phyloP scores from a whole-genome alignment of 1,139 yeast species.

The Geotrichum siamense region DNA sequence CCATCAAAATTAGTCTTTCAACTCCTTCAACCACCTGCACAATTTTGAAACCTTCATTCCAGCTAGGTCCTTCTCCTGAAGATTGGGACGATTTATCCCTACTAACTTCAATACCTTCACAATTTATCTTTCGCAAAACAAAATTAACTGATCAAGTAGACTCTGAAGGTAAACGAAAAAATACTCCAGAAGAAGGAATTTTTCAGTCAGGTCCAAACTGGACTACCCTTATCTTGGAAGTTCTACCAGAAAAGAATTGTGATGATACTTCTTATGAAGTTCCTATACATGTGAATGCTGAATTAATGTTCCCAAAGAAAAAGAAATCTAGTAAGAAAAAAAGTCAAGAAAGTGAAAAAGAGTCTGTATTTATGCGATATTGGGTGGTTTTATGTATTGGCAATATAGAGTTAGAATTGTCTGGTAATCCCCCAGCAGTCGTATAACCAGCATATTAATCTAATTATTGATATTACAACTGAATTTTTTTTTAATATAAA shows the following conservation, averaged over 20 bases:
- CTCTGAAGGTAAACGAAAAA: conserved; percentile 26
- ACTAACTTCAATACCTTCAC: conserved; percentile 27
- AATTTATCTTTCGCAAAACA: conserved; percentile 27
- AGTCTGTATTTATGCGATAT: too few relatives aligned
- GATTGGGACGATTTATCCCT: conserved; percentile 29
- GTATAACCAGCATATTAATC: too few relatives aligned
- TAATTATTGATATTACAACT: too few relatives aligned
- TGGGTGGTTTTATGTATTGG: too few relatives aligned
- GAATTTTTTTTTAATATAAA: too few relatives aligned
- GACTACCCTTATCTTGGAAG: conserved; percentile 53
- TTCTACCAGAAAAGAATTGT: conserved; percentile 19
- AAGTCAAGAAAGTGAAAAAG: too few relatives aligned
- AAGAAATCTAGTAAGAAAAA: too few relatives aligned
- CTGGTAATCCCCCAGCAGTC: too few relatives aligned
- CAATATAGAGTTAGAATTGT: too few relatives aligned
- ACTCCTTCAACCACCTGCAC: conserved; percentile 20
- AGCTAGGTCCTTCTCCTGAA: conserved; percentile 27
- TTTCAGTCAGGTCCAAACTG: conserved; percentile 47
- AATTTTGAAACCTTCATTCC: conserved; percentile 23
- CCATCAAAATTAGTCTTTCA: conserved; percentile 26
- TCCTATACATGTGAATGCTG: conserved; percentile 25
- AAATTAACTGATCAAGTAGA: conserved; percentile 27
- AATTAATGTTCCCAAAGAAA: conserved; percentile 19
- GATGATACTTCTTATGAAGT: conserved; percentile 16
- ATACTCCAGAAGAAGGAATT: conserved; percentile 6